phyloP scores from a whole-genome alignment of 305 asterid species.

The Rubia balearica region DNA sequence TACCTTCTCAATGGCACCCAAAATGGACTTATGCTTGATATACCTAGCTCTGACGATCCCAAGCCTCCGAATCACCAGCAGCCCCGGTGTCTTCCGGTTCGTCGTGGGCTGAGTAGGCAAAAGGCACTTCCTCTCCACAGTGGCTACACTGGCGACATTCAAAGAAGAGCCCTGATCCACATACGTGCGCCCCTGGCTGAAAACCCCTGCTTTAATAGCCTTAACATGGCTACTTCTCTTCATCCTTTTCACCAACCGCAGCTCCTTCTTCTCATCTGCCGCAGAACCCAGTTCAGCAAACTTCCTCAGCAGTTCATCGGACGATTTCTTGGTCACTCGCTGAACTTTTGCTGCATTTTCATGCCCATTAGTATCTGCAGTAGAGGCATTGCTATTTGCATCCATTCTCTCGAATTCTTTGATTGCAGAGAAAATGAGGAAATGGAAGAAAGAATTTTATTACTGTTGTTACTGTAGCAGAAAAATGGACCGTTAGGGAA shows the following conservation, averaged over 20 bases:
- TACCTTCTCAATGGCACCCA: slow-evolving; percentile 64
- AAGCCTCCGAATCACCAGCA: slow-evolving; percentile 23
- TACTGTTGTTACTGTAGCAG: neutral
- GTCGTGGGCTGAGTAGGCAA: slow-evolving; percentile 32
- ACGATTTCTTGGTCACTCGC: slow-evolving; percentile 68
- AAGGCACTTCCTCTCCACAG: slow-evolving; percentile 53
- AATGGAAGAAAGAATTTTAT: slow-evolving; percentile 1
- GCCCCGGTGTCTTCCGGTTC: slow-evolving; percentile 19
- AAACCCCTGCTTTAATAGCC: slow-evolving; percentile 12
- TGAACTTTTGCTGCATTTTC: slow-evolving; percentile 44
- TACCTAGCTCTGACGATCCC: slow-evolving; percentile 56
- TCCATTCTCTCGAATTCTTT: slow-evolving; percentile 8
- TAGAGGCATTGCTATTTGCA: neutral
- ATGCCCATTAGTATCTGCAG: slow-evolving; percentile 27
- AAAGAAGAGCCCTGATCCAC: slow-evolving; percentile 15
- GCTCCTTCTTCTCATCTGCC: slow-evolving; percentile 35
- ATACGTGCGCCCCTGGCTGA: slow-evolving; percentile 12
- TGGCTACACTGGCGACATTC: slow-evolving; percentile 10
- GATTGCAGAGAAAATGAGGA: neutral
- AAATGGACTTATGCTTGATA: slow-evolving; percentile 47
- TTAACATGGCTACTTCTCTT: slow-evolving; percentile 24
- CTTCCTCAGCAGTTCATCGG: slow-evolving; percentile 74
- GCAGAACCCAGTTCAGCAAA: slow-evolving; percentile 63
- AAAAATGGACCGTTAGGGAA: slow-evolving; percentile 43
- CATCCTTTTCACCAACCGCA: slow-evolving; percentile 43